Base-by-base conservation (phyloP, 441 rosid genomes). In the Daphne laureola region DNA sequence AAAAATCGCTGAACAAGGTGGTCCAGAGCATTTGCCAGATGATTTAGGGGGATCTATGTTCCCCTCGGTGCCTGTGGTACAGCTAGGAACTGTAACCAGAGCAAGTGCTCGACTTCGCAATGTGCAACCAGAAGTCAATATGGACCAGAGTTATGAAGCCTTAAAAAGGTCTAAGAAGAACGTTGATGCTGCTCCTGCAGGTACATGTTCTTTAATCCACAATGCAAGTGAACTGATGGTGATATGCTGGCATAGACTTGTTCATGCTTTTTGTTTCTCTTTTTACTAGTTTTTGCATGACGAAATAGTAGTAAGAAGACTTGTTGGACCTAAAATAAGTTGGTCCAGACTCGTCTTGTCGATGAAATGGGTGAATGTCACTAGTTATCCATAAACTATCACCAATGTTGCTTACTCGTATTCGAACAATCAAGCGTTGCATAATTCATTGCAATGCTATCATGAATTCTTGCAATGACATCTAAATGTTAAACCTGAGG, bases 31-130 rank as follows among this genome's bases (percentile, higher is more conserved):
- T 64, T 64, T 86, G 61, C 95, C 98, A 40, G 96, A 86, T 68
- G 96, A 81, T 64, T 61, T 86, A 49, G 84, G 80, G 57, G 90
- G 72, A 44, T 78, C 85, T 53, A 72, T 76, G 49, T 78, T 82
- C 59, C 79, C 92, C 17, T 67, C 78, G 44, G 81, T 73, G 58
- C 98, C 95, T 4, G 95, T 88, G 40, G 79, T 84, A 64, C 95
- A 90, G 72, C 76, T 79, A 61, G 96, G 86, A 65, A 82, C 87
- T 18, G 76, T 70, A 50, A 87, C 96, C 49, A 83, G 99, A 68
- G 67, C 86, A 49, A 94, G 98, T 80, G 99, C 98, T 11, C 86
- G 99, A 5, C 85, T 90, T 48, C 89, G 96, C n/a, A 84, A 94
- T 73, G 88, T 86, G 63, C 92, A 82, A 65, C 96, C 96, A 45